Conservation (phyloP, 2,329 filamentous ascomycete species). For the Cyanodermella asteris region DNA sequence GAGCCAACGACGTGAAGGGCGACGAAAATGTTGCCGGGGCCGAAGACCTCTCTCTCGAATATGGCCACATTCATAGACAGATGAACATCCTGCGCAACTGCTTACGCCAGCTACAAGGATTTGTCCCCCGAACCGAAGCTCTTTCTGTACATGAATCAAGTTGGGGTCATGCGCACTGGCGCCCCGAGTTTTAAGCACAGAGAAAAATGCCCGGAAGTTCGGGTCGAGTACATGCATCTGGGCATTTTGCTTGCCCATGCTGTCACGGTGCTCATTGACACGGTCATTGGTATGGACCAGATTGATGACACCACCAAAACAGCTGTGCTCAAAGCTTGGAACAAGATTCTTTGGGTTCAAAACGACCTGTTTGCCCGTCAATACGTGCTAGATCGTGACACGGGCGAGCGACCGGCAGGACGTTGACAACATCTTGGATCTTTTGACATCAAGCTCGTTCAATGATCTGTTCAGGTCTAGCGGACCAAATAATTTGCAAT, state of each 20-base stretch:
- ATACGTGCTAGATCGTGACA: slow-evolving; percentile 7
- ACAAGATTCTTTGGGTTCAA: slow-evolving; percentile 14
- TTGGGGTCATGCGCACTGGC: slow-evolving; percentile 13
- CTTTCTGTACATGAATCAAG: slow-evolving; percentile 13
- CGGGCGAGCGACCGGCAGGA: background rate
- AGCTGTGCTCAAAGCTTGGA: slow-evolving; percentile 10
- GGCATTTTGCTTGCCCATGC: slow-evolving; percentile 11
- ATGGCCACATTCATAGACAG: slow-evolving; percentile 12
- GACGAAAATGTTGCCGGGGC: slow-evolving; percentile 4
- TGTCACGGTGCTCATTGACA: slow-evolving; percentile 11
- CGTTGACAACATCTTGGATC: too few relatives aligned
- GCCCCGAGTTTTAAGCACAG: slow-evolving; percentile 11
- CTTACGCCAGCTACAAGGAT: slow-evolving; percentile 11
- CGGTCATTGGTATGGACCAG: slow-evolving; percentile 10
- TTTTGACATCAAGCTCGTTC: too few relatives aligned
- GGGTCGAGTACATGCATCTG: slow-evolving; percentile 13
- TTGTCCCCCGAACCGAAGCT: slow-evolving; percentile 12
- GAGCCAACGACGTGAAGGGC: slow-evolving; percentile 5
- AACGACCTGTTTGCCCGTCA: slow-evolving; percentile 14
- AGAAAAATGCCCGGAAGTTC: slow-evolving; percentile 9
- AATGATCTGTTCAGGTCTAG: too few relatives aligned
- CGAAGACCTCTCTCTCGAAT: slow-evolving; percentile 9
- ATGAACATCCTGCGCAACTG: slow-evolving; percentile 13
- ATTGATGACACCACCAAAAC: slow-evolving; percentile 10
- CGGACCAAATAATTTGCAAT: too few relatives aligned